A percentile compares a stretch with the other conserved stretches of the same genome.
These are phyloP conservation scores for Dactylis glomerata DNA, from an alignment of 176 grass and related monocot species.

Conservation along the genomic window DNA sequence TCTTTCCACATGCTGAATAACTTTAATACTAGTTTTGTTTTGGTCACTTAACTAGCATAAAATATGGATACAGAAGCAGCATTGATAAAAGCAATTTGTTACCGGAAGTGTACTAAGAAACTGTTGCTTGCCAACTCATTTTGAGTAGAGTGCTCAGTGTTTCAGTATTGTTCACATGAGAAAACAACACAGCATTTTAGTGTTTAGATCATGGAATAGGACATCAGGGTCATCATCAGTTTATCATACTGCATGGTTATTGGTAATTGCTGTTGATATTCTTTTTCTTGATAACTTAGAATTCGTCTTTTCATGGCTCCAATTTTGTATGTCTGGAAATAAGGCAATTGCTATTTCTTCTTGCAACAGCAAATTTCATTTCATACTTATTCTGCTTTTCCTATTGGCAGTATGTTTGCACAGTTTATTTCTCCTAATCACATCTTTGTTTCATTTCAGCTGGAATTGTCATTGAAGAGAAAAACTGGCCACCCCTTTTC, in stretches of 20 bases:
- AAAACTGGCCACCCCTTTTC: slow-evolving; percentile 88
- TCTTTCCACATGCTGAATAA: neutral
- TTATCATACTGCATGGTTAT: neutral
- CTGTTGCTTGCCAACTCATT: neutral
- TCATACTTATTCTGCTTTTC: neutral
- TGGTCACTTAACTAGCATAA: slow-evolving; percentile 19
- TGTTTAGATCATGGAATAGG: slow-evolving; percentile 26
- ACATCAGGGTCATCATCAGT: slow-evolving; percentile 7
- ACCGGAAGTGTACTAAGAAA: neutral
- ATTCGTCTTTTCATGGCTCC: neutral
- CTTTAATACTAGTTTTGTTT: slow-evolving; percentile 3
- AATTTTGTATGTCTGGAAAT: neutral
- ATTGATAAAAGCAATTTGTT: slow-evolving; percentile 7
- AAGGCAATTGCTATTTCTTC: neutral
- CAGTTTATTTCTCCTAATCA: slow-evolving; percentile 19
- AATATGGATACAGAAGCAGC: neutral
- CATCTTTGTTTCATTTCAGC: slow-evolving; percentile 42
- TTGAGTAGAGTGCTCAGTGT: neutral
- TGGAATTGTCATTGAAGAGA: slow-evolving; percentile 94
- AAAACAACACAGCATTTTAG: neutral
- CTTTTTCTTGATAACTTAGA: slow-evolving; percentile 15
- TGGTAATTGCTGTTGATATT: neutral
- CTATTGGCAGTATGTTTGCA: neutral
- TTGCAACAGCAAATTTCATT: slow-evolving; percentile 2
- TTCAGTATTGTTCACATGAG: slow-evolving; percentile 6